Conservation (phyloP, 495 filamentous ascomycete species). For the Aspergillus incahuasiensis region DNA sequence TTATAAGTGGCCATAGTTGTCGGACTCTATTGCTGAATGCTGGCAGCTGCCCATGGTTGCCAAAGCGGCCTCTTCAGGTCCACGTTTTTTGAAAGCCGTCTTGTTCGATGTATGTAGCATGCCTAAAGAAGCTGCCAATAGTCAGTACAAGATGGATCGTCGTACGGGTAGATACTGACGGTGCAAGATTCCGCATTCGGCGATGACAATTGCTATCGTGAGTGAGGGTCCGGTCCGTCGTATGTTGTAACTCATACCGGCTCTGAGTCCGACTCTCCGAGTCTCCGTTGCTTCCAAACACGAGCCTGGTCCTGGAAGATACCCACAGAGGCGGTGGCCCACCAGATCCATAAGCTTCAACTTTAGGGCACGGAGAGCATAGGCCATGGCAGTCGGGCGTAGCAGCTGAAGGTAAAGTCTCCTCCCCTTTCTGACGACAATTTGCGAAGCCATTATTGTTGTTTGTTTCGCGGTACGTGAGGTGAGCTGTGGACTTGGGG, state of each 20-base stretch:
- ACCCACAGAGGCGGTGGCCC: neutral
- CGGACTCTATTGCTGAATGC: neutral
- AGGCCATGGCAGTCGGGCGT: neutral
- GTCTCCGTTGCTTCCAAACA: neutral
- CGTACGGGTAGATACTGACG: neutral
- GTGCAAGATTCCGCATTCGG: neutral
- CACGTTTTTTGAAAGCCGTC: neutral
- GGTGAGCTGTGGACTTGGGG: neutral
- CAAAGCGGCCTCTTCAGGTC: neutral
- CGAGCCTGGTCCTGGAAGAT: neutral
- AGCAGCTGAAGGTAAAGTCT: neutral
- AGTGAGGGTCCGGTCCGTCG: neutral
- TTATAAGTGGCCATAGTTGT: neutral
- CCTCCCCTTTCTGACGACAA: neutral
- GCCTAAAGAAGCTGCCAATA: slow-evolving; percentile 3
- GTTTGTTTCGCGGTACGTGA: neutral
- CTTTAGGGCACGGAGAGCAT: neutral
- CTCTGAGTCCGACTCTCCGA: neutral
- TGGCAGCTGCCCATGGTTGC: neutral
- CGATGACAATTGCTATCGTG: neutral
- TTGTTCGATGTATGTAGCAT: neutral
- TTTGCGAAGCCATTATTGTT: neutral
- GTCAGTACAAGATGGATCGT: neutral
- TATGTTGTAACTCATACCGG: neutral
- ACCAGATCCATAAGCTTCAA: neutral